phyloP scores from a whole-genome alignment of 2,329 filamentous ascomycete species.

The Chaetothyriales sp. region DNA sequence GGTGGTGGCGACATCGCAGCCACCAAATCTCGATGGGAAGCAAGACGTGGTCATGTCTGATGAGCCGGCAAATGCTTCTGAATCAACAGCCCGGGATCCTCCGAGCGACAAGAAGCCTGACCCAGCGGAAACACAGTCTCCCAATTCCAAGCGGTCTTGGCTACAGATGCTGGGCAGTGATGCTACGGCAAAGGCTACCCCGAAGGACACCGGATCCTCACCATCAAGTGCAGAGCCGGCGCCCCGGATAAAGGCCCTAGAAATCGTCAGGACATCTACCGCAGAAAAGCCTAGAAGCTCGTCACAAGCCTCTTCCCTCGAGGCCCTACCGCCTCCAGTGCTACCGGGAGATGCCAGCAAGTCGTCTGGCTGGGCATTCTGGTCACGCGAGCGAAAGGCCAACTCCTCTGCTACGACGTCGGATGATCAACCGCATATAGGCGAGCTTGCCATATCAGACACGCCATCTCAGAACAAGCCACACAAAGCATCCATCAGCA shows the following conservation, averaged over 20 bases:
- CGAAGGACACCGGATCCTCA: not conserved
- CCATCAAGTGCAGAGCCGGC: not conserved
- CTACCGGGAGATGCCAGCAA: constrained; percentile 11
- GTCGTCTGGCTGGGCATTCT: constrained; percentile 18
- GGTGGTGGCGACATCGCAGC: not conserved
- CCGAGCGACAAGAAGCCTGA: not conserved
- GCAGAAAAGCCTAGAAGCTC: constrained; percentile 11
- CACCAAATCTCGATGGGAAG: not conserved
- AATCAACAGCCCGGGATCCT: not conserved
- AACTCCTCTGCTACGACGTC: not conserved
- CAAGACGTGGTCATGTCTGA: not conserved
- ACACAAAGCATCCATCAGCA: constrained; percentile 18
- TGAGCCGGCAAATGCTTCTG: not conserved
- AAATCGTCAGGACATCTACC: constrained; percentile 1
- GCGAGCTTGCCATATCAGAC: constrained; percentile 16
- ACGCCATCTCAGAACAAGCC: constrained; percentile 14
- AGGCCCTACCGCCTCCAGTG: constrained; percentile 12
- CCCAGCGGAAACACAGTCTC: constrained; percentile 2
- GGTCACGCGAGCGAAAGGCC: constrained; percentile 17
- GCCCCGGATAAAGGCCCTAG: not conserved
- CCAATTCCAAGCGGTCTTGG: constrained; percentile 27
- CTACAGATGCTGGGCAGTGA: constrained; percentile 29
- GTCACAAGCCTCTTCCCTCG: constrained; percentile 12
- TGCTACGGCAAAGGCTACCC: constrained; percentile 1
- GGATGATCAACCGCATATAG: constrained; percentile 6